Percentiles rank a stretch among this genome's conserved stretches.
phyloP scores from a whole-genome alignment of 2,329 filamentous ascomycete genomes.

The Aaosphaeria arxii region DNA sequence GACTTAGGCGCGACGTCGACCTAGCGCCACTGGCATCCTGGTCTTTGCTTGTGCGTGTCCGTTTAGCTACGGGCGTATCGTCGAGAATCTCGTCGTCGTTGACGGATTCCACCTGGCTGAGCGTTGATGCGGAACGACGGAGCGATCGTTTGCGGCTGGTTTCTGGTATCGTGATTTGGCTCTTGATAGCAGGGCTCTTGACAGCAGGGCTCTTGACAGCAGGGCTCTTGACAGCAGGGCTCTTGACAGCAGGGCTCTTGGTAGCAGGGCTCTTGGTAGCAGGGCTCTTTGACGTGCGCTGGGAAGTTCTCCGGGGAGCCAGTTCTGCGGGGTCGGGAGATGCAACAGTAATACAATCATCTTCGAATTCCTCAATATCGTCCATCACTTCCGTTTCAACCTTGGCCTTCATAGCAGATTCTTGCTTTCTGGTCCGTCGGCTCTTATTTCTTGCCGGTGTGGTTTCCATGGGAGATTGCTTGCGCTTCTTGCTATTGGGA shows the following conservation, averaged over 20 bases:
- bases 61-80: constrained; percentile 29
- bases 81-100: constrained; percentile 18
- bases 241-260: constrained; percentile 3
- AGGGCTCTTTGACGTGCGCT: constrained; percentile 13
- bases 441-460: neutral
- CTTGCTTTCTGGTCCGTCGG: neutral
- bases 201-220: constrained; percentile 4
- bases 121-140: constrained; percentile 25
- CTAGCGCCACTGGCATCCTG: constrained; percentile 31
- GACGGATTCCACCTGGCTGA: constrained; percentile 25
- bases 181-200: constrained; percentile 16
- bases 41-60: constrained; percentile 14
- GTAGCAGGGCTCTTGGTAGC: constrained; percentile 1
- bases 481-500: too few species aligned
- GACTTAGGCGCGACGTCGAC: constrained; percentile 19
- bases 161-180: constrained; percentile 7
- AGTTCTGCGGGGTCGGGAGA: constrained; percentile 5
- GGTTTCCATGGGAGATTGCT: too few species aligned
- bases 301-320: neutral
- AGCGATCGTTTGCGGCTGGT: constrained; percentile 20
- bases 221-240: constrained; percentile 16
- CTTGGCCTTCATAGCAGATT: constrained; percentile 14
- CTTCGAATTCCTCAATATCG: constrained; percentile 22
- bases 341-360: constrained; percentile 40
- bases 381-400: neutral